These are phyloP conservation scores for Sphaerulina populicola DNA, from an alignment of 2,329 filamentous ascomycete genomes.

Conservation along the genomic window DNA sequence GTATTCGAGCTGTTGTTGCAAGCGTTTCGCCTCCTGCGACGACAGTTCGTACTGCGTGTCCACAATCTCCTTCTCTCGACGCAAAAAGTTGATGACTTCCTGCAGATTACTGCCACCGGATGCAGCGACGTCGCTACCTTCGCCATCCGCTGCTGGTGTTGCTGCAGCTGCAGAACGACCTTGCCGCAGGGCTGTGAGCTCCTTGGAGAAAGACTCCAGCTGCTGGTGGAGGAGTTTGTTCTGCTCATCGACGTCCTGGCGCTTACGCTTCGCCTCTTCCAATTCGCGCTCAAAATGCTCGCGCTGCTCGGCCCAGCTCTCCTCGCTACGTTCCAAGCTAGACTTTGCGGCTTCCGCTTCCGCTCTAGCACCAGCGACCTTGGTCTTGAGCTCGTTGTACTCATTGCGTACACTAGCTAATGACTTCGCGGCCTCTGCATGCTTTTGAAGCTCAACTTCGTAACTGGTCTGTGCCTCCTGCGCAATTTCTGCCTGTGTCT, in stretches of 20 bases:
- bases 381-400: conserved; percentile 71
- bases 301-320: conserved; percentile 77
- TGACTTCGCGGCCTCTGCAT: conserved; percentile 85
- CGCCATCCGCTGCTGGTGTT: conserved; percentile 48
- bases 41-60: conserved; percentile 94
- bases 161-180: conserved; percentile 51
- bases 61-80: conserved; percentile 93
- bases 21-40: conserved; percentile 73
- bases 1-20: conserved; percentile 86
- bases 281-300: conserved; percentile 78
- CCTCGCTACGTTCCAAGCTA: conserved; percentile 68
- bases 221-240: conserved; percentile 87
- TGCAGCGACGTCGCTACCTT: conserved; percentile 12
- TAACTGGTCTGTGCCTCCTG: conserved; percentile 91
- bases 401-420: conserved; percentile 72
- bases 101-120: conserved; percentile 59
- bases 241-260: conserved; percentile 77
- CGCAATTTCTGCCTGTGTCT: conserved; percentile 87
- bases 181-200: conserved; percentile 73
- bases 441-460: conserved; percentile 86
- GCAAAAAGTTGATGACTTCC: conserved; percentile 83
- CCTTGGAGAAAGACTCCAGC: conserved; percentile 65
- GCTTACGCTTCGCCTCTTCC: conserved; percentile 64
- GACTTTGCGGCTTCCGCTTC: conserved; percentile 81
- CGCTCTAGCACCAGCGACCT: conserved; percentile 64